A percentile compares a stretch with the other conserved stretches of the same genome.
phyloP scores from a whole-genome alignment of 768 basidiomycete genomes.

The Exidia glandulosa region DNA sequence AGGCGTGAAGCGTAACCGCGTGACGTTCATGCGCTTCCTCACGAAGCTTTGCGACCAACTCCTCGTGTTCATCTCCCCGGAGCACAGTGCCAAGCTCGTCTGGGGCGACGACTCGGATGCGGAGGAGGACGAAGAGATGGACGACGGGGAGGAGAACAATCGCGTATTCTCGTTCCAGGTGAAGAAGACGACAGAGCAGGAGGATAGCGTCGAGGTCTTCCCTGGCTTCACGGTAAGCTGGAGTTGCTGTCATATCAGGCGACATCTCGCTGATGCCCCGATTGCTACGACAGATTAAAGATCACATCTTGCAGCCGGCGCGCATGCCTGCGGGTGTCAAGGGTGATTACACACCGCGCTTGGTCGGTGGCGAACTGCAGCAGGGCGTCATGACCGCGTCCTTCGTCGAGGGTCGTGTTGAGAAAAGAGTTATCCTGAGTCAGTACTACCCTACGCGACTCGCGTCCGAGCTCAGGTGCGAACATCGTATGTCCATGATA shows the following conservation, averaged over 20 bases:
- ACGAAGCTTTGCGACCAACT: constrained; percentile 51
- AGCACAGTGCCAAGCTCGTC: constrained; percentile 33
- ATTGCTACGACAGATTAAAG: background rate
- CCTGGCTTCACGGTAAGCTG: constrained; percentile 35
- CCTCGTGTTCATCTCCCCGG: constrained; percentile 36
- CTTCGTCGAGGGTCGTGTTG: too few species aligned
- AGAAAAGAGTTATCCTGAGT: too few species aligned
- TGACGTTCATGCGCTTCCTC: constrained; percentile 54
- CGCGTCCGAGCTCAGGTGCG: too few species aligned
- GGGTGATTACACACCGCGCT: too few species aligned
- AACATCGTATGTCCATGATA: too few species aligned
- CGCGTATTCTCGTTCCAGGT: constrained; percentile 45
- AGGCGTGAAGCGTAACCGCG: constrained; percentile 38
- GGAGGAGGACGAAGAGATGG: constrained; percentile 13
- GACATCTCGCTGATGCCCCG: background rate
- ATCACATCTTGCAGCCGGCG: background rate
- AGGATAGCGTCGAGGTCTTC: constrained; percentile 33
- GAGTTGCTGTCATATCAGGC: background rate
- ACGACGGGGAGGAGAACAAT: constrained; percentile 31
- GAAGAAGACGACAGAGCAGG: constrained; percentile 41
- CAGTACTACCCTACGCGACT: too few species aligned
- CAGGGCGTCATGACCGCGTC: too few species aligned
- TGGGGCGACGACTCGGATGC: constrained; percentile 27
- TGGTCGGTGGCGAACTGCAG: too few species aligned
- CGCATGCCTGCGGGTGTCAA: too few species aligned